Base-by-base conservation (phyloP, 2,329 filamentous ascomycete genomes). In the Nemania abortiva region DNA sequence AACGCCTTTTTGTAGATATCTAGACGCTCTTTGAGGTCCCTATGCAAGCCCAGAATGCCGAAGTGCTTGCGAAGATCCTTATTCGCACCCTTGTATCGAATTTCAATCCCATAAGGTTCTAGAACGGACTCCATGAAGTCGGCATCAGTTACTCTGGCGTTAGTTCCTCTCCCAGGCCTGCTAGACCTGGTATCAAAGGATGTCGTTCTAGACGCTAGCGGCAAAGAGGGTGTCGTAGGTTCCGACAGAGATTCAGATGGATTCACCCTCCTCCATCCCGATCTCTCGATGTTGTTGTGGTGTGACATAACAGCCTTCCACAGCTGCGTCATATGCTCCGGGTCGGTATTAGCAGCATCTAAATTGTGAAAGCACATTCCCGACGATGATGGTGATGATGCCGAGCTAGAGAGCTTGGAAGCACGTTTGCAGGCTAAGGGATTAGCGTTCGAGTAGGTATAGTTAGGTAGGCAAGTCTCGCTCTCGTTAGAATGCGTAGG, bases 51-150 rank as follows among this genome's bases (percentile, higher is more conserved):
- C 7, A 20, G 15, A 10, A 66, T 20, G 24, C 42, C 15, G 22
- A 66, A 61, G 27, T 49, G 34, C 22, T 27, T 42, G n/a, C 3
- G n/a, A 2, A 39, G 22, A 24, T 55, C 37, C 13, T 6, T 5
- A 4, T 37, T 49, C 3, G 6, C 10, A 15, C 27, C 56, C 2
- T 11, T 4, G 11, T 13, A 13, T 13, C 15, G 13, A 11, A 61
- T 55, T 10, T 49, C 29, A 29, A 61, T 61, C 7, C 49, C 63
- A 31, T 66, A 13, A 5, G 63, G 50, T 7, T 49, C 50, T n/a
- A 60, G 56, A 18, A 66, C 39, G 49, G 50, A 39, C 13, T 37
- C 29, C 9, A 9, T 6, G 24, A 66, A 61, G 11, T 66, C 49
- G n/a, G 4, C 20, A 18, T 61, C 50, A 20, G 49, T 56, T 15